Conservation (phyloP, 2,329 filamentous ascomycete genomes). For the Verticillium dahliae region DNA sequence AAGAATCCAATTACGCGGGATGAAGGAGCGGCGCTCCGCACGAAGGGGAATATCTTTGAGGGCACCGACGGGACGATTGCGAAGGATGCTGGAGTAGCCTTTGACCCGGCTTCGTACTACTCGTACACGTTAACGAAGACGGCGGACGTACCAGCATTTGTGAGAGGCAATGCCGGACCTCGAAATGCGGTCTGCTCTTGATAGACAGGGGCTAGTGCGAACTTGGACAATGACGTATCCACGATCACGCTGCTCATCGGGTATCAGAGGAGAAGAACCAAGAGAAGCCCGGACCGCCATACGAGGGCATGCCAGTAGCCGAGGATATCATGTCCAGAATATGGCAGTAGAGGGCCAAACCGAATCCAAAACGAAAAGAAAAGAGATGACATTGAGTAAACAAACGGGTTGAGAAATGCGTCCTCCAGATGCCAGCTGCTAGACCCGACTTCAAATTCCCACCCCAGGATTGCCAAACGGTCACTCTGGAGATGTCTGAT, state of each 20-base stretch:
- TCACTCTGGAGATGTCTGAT: neutral
- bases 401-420: too few species aligned
- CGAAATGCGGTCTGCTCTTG: slow-evolving; percentile 4
- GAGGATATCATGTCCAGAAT: too few species aligned
- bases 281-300: too few species aligned
- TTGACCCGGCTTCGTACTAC: slow-evolving; percentile 3
- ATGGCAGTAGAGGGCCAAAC: too few species aligned
- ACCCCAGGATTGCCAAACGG: neutral
- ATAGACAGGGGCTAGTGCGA: neutral
- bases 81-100: slow-evolving; percentile 4
- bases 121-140: slow-evolving; percentile 5
- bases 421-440: neutral
- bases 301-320: too few species aligned
- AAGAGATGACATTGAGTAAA: too few species aligned
- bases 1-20: slow-evolving; percentile 8
- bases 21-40: neutral
- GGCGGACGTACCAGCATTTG: slow-evolving; percentile 7
- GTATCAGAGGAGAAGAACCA: too few species aligned
- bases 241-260: neutral
- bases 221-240: neutral
- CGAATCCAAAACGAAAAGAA: too few species aligned
- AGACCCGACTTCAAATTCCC: neutral
- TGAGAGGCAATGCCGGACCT: slow-evolving; percentile 7
- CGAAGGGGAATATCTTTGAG: slow-evolving; percentile 5
- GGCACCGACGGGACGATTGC: slow-evolving; percentile 7